phyloP scores from a whole-genome alignment of 1,284 basidiomycete species.

The Coniophora puteana region DNA sequence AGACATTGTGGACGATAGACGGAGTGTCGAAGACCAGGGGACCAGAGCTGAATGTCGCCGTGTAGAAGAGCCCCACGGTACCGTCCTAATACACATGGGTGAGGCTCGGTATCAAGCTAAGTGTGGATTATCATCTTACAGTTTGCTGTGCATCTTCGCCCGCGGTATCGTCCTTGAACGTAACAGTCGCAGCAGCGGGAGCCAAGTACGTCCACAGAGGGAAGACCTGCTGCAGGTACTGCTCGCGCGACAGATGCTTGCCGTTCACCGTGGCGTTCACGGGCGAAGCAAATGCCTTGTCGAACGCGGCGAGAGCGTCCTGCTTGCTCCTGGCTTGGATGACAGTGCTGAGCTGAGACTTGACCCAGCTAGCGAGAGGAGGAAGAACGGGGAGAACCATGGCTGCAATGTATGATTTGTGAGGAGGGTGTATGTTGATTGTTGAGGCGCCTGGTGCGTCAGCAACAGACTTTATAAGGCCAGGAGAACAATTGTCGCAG shows the following conservation, averaged over 20 bases:
- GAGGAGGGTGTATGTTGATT: too few species aligned
- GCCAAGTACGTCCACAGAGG: too few species aligned
- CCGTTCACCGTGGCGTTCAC: slow-evolving; percentile 33
- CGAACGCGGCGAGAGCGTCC: slow-evolving; percentile 30
- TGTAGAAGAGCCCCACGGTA: slow-evolving; percentile 27
- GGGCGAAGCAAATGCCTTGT: slow-evolving; percentile 27
- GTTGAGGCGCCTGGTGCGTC: too few species aligned
- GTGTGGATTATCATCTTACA: neutral
- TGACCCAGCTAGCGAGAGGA: slow-evolving; percentile 31
- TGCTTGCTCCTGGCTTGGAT: slow-evolving; percentile 26
- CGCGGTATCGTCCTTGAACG: neutral
- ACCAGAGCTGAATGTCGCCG: slow-evolving; percentile 24
- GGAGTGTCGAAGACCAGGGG: slow-evolving; percentile 27
- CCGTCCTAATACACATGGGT: slow-evolving; percentile 19
- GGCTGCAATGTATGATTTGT: too few species aligned
- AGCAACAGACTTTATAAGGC: too few species aligned
- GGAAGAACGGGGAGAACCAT: slow-evolving; percentile 30
- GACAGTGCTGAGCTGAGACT: slow-evolving; percentile 29
- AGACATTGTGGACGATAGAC: slow-evolving; percentile 9
- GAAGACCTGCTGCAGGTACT: slow-evolving; percentile 21
- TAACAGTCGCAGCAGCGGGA: neutral
- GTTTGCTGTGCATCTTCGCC: neutral
- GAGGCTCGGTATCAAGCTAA: too few species aligned
- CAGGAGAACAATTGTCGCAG: too few species aligned
- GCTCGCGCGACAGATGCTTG: slow-evolving; percentile 18